Base-by-base conservation (phyloP, 2,329 filamentous ascomycete genomes). In the Podosphaera xanthii region DNA sequence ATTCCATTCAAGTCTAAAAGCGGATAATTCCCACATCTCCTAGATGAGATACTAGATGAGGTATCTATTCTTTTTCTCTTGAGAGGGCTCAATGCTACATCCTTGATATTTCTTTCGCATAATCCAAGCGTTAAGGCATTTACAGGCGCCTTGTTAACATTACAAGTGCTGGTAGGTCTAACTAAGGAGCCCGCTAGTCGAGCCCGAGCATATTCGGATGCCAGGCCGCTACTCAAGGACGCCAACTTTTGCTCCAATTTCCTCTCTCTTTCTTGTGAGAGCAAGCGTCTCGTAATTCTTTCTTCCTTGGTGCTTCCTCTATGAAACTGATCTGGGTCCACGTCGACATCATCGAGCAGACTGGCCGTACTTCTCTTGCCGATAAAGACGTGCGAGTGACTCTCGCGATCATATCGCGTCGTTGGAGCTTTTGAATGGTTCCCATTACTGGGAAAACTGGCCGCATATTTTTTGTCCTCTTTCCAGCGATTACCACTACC, bases 211-310 rank as follows among this genome's bases (percentile, higher is more conserved):
- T 90, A 90, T 61, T 87, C 83, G 54, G 75, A 78, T 1, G 85
- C 86, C 0, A 83, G 77, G 4, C 82, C 82, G 56, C 73, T 77
- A 8, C 84, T 84, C 60, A 82, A 73, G 57, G 77, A 73, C 8
- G 79, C 80, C 2, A 92, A 74, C 64, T 80, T 80, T 67, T 79
- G 81, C 63, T 82, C 84, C 56, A 92, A 77, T 33, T 87, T 82
- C 30, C 81, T 75, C 69, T 91, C 87, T 66, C 79, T 83, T 69
- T 90, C 84, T 64, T 81, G 78, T 12, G 78, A 78, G 4, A 80
- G 78, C 4, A 89, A 72, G 2, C 77, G 77, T 60, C 81, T 77
- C 62, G 81, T 82, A 63, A 86, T 71, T 22, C 79, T 77, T 62
- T 89, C 86, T 58, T 81, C 79, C 61, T 78, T 77, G 64, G 81